A percentile compares a stretch with the other conserved stretches of the same genome.
Evolutionary conservation across 345 rosid species (phyloP).

Genomic region (Salix viminalis): DNA sequence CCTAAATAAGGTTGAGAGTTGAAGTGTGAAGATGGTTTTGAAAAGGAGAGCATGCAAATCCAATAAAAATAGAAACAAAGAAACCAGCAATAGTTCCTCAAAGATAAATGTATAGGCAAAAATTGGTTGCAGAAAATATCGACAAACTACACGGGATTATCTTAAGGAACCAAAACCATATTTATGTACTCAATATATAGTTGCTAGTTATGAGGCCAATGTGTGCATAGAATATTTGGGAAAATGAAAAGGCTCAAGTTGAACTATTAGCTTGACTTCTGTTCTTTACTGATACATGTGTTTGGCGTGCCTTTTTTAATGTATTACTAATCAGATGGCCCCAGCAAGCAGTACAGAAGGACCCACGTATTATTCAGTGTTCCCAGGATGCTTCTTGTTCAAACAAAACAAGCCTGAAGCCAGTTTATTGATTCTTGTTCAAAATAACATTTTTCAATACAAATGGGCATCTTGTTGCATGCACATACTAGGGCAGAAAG

Average conservation of each 20-base stretch:
- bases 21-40: not conserved
- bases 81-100: not conserved
- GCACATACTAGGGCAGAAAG: no score
- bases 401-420: not conserved
- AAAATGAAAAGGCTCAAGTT: not conserved
- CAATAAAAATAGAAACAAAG: not conserved
- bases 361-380: not conserved
- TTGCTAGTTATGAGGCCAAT: not conserved
- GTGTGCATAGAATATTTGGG: not conserved
- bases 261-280: not conserved
- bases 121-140: not conserved
- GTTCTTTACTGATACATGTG: not conserved
- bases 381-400: not conserved
- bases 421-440: not conserved
- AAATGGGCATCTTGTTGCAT: not conserved
- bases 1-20: not conserved
- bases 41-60: not conserved
- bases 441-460: not conserved
- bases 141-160: no score
- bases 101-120: not conserved
- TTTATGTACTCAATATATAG: no score
- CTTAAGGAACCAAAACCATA: not conserved
- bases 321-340: no score
- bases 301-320: not conserved
- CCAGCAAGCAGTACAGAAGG: not conserved